phyloP scores from a whole-genome alignment of 805 yeast genomes.

The Ogataea haglerorum region DNA sequence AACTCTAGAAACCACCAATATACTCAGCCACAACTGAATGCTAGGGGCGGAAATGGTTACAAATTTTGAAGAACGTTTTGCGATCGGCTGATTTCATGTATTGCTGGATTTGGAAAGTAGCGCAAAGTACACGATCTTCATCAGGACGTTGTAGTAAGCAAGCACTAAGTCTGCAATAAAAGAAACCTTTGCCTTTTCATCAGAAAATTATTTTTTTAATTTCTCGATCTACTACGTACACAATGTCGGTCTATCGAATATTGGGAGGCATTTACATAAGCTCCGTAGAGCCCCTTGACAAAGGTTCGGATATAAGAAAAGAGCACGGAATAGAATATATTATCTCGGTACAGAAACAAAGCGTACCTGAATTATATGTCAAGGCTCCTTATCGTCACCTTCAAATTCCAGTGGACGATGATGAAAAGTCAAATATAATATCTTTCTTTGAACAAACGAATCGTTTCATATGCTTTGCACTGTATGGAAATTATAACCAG shows the following conservation, averaged over 20 bases:
- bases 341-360: conserved; percentile 65
- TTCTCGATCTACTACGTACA: background rate
- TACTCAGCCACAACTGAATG: conserved; percentile 11
- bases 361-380: conserved; percentile 50
- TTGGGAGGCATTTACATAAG: conserved; percentile 80
- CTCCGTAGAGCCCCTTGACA: conserved; percentile 60
- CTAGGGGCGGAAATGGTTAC: conserved; percentile 10
- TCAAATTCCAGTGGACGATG: conserved; percentile 73
- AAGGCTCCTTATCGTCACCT: conserved; percentile 45
- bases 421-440: conserved; percentile 61
- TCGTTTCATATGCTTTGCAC: conserved; percentile 62
- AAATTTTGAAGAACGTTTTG: background rate
- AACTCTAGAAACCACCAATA: conserved; percentile 13
- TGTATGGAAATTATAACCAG: conserved; percentile 41
- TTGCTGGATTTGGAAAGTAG: too few relatives aligned
- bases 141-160: too few relatives aligned
- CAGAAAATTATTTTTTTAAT: background rate
- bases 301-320: conserved; percentile 47
- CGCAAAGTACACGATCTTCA: too few relatives aligned
- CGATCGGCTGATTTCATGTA: background rate
- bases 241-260: conserved; percentile 46
- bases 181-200: too few relatives aligned
- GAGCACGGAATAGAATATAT: conserved; percentile 65
- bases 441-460: conserved; percentile 59
- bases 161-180: too few relatives aligned